Conservation (phyloP, 352 stramenopile species). For the Aphanomyces astaci region DNA sequence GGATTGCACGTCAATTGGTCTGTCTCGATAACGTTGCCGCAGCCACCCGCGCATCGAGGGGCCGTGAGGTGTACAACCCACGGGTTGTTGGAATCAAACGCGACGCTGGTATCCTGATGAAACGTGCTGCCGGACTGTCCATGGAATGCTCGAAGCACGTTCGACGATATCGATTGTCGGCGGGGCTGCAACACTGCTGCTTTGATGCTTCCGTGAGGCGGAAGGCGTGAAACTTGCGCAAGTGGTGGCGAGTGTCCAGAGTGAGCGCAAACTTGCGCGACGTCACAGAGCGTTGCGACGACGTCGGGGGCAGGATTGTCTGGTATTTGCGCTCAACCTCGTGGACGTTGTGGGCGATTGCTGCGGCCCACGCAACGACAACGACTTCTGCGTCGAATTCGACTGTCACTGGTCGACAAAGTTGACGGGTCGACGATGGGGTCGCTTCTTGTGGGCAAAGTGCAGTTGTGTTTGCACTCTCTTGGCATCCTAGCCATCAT, state of each 20-base stretch:
- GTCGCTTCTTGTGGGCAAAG: not conserved
- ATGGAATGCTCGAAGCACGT: not conserved
- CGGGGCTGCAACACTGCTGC: not conserved
- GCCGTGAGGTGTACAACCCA: not conserved
- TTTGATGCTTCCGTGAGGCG: slow-evolving; percentile 6
- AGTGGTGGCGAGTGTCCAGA: not conserved
- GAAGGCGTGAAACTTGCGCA: slow-evolving; percentile 18
- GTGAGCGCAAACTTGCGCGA: not conserved
- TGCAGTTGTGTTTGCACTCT: not conserved
- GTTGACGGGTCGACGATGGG: not conserved
- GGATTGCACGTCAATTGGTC: not conserved
- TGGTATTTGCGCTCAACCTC: not conserved
- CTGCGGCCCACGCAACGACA: not conserved
- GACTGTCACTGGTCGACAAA: not conserved
- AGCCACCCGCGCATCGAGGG: not conserved
- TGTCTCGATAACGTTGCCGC: not conserved
- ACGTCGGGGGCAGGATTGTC: not conserved
- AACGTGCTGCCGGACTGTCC: not conserved
- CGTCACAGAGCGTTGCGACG: not conserved
- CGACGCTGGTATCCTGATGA: not conserved
- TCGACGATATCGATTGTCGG: not conserved
- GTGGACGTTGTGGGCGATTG: not conserved
- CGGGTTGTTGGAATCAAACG: not conserved
- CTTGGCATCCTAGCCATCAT: not conserved
- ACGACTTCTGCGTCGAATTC: not conserved